A percentile compares a stretch with the other conserved stretches of the same genome.
These are phyloP conservation scores for Allium fistulosum DNA, from an alignment of 106 monocot genomes.

Conservation along the genomic window DNA sequence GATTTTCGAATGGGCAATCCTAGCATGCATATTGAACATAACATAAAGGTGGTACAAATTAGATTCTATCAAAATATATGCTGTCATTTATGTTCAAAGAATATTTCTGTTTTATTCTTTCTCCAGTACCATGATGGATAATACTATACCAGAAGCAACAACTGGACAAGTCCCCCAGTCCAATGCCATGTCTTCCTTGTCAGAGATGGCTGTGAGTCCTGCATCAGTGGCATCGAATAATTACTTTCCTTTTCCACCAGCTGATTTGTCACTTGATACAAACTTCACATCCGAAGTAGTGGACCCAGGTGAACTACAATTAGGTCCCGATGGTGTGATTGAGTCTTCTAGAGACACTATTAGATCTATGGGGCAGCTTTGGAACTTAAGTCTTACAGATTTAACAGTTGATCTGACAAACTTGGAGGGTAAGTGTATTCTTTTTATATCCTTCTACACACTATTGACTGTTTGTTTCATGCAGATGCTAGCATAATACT, in stretches of 20 bases:
- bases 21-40: no score
- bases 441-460: neutral
- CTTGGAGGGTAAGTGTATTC: conserved; percentile 60
- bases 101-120: conserved; percentile 2
- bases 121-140: conserved; percentile 40
- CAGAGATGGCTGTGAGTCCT: conserved; percentile 82
- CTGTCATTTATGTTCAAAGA: neutral
- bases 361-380: conserved; percentile 64
- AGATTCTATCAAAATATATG: no score
- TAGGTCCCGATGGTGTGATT: conserved; percentile 60
- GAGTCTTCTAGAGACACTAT: conserved; percentile 70
- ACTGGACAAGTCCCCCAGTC: conserved; percentile 19
- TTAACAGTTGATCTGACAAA: conserved; percentile 81
- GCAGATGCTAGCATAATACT: neutral
- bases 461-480: neutral
- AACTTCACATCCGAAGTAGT: conserved; percentile 52
- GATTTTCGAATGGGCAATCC: no score
- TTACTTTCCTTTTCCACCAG: conserved; percentile 74
- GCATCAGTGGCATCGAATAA: conserved; percentile 74
- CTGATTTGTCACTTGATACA: conserved; percentile 72
- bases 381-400: conserved; percentile 91
- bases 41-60: no score
- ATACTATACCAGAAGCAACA: conserved; percentile 16
- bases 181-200: conserved; percentile 45
- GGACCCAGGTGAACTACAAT: conserved; percentile 30